Evolutionary conservation across 2,329 filamentous ascomycete species (phyloP), one percentile per base, ranked within the genome.

Genomic region (Fusarium nurragi): DNA sequence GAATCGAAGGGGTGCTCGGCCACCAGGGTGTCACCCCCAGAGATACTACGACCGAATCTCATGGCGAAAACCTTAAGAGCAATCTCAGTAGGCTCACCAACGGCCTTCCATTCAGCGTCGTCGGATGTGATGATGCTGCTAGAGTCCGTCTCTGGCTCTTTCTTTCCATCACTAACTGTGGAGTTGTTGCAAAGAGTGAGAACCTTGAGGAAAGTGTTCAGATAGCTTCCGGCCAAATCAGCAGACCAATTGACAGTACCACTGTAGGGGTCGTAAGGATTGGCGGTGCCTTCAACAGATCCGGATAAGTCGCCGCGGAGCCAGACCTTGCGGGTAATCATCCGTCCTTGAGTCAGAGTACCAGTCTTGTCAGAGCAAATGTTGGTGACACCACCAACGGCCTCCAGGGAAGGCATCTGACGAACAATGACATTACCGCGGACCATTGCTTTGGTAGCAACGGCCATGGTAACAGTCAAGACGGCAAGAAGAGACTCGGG

Each of bases 1-100:
- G 89, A 91, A 73, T 92, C 89, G 70, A 92, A 92, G 3, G 89
- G 89, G 51, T 89, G 89, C 69, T 92, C 90, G 2, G 86, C 84
- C 11, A 90, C 69, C 40, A 88, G 77, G 36, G 77, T 75, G 54
- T 82, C 80, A 22, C 73, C 68, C n/a, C 76, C 76, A 21, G 75
- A 73, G 71, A 83, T 83, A 48, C 78, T 81, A 58, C 83, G 81
- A 26, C 83, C 81, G 67, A 91, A 91, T 18, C 90, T 86, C 78
- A 88, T 87, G 43, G 89, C 88, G 60, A 92, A 89, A 11, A 92
- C 89, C 64, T 90, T 88, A 16, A 92, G 84, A 12, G 90, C 89
- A 58, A 92, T 90, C 68, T 92, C 90, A 5, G 90, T 92, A 5
- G 88, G 88, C 66, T 90, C 88, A 45, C 88, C 89, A 38, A 87